Conservation (phyloP, 306 rosid genomes). For the Abrus precatorius region DNA sequence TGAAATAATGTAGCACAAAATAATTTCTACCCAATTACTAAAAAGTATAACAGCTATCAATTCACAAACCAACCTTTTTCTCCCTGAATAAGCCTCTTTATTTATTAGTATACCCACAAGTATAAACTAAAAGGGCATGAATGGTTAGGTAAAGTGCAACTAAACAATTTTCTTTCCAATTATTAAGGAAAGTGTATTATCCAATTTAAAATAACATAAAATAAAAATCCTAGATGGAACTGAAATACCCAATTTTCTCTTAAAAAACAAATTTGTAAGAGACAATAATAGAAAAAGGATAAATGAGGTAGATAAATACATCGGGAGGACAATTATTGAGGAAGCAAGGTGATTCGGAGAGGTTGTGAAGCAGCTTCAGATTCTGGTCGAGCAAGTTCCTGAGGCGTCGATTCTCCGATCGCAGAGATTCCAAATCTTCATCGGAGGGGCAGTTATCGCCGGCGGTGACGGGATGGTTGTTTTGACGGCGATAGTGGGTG, state of each 20-base stretch:
- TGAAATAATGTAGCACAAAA: not conserved
- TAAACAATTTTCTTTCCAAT: not conserved
- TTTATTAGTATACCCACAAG: not conserved
- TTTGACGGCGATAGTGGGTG: slow-evolving; percentile 62
- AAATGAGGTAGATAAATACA: slow-evolving; percentile 50
- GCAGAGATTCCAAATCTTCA: slow-evolving; percentile 63
- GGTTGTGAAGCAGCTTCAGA: slow-evolving; percentile 71
- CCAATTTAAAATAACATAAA: no score
- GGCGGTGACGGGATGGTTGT: slow-evolving; percentile 25
- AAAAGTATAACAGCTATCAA: not conserved
- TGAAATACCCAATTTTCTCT: not conserved
- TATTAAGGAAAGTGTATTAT: not conserved
- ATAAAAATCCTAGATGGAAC: not conserved
- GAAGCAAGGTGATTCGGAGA: slow-evolving; percentile 73
- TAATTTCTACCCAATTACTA: not conserved
- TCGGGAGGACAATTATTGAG: slow-evolving; percentile 84
- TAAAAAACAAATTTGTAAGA: not conserved
- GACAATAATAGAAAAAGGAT: not conserved
- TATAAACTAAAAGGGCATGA: not conserved
- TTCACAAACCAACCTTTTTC: not conserved
- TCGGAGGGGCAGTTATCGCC: slow-evolving; percentile 44
- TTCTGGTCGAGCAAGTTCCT: slow-evolving; percentile 77
- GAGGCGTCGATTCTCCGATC: slow-evolving; percentile 81
- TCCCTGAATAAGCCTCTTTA: not conserved
- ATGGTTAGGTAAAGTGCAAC: not conserved